Conservation (phyloP, 1,139 yeast genomes). For the Yamadazyma conglobata region DNA sequence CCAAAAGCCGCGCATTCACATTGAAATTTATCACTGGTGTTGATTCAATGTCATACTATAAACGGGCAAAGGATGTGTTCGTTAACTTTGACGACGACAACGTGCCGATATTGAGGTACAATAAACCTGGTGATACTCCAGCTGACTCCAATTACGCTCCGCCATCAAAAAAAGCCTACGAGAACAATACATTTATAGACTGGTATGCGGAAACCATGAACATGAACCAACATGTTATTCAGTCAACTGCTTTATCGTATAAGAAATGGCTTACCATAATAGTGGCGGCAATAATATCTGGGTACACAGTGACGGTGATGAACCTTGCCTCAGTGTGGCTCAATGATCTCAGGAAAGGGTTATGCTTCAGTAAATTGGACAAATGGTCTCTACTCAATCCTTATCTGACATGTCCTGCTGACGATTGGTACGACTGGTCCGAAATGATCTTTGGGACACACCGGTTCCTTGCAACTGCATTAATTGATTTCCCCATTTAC, state of each 20-base stretch:
- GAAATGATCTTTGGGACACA: conserved; percentile 23
- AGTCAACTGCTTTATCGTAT: conserved; percentile 9
- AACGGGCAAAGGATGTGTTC: conserved; percentile 2
- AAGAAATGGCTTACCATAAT: conserved; percentile 60
- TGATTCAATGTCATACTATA: conserved; percentile 6
- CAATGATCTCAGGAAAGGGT: conserved; percentile 54
- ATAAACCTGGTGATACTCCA: background rate
- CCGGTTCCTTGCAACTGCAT: conserved; percentile 16
- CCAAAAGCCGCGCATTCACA: too few relatives aligned
- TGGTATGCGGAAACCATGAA: conserved; percentile 25
- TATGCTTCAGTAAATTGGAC: conserved; percentile 36
- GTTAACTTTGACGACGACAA: conserved; percentile 4
- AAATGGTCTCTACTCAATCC: conserved; percentile 44
- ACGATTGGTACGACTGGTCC: conserved; percentile 44
- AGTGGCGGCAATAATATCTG: conserved; percentile 52
- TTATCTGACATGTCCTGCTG: conserved; percentile 43
- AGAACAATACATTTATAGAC: conserved; percentile 37
- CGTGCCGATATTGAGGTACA: conserved; percentile 2
- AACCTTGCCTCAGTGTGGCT: conserved; percentile 63
- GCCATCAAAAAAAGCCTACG: conserved; percentile 15
- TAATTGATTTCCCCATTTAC: conserved; percentile 40
- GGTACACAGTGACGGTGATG: conserved; percentile 55
- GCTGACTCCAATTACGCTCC: background rate
- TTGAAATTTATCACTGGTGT: too few relatives aligned
- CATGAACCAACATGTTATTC: too few relatives aligned